Conservation (phyloP, 768 basidiomycete genomes). For the Cystoderma amianthinum region DNA sequence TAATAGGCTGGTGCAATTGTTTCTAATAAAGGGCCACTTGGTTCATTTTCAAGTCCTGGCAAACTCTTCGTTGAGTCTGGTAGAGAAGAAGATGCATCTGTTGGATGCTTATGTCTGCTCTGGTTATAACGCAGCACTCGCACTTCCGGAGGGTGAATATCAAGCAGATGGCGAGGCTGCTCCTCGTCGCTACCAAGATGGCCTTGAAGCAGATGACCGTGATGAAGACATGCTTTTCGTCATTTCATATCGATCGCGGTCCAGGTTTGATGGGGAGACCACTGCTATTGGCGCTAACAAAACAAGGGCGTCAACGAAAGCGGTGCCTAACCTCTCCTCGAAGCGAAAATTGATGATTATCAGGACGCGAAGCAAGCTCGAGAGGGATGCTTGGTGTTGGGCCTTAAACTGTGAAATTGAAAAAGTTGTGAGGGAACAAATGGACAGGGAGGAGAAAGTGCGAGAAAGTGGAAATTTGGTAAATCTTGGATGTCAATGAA, state of each 20-base stretch:
- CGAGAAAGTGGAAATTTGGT: constrained; percentile 58
- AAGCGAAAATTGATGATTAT: constrained; percentile 61
- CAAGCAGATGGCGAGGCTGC: constrained; percentile 39
- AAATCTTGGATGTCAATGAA: constrained; percentile 12
- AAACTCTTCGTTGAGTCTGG: constrained; percentile 43
- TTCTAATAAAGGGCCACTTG: constrained; percentile 71
- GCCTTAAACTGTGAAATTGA: constrained; percentile 89
- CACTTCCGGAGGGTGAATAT: constrained; percentile 60
- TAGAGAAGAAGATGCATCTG: constrained; percentile 50
- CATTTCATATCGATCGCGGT: constrained; percentile 56
- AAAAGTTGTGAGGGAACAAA: constrained; percentile 56
- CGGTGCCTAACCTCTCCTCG: constrained; percentile 44
- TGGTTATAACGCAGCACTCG: constrained; percentile 73
- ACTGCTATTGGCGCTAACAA: constrained; percentile 19
- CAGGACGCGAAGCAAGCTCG: constrained; percentile 74
- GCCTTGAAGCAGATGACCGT: constrained; percentile 79
- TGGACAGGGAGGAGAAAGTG: constrained; percentile 57
- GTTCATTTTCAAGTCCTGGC: constrained; percentile 64
- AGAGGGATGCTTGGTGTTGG: constrained; percentile 95
- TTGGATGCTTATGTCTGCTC: constrained; percentile 79
- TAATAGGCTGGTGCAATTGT: constrained; percentile 59
- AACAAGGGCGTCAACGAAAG: constrained; percentile 17
- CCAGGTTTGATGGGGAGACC: constrained; percentile 14
- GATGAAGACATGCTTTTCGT: constrained; percentile 88
- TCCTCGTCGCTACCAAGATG: constrained; percentile 83